Conservation (phyloP, 2,329 filamentous ascomycete genomes). For the Cladophialophora immunda region DNA sequence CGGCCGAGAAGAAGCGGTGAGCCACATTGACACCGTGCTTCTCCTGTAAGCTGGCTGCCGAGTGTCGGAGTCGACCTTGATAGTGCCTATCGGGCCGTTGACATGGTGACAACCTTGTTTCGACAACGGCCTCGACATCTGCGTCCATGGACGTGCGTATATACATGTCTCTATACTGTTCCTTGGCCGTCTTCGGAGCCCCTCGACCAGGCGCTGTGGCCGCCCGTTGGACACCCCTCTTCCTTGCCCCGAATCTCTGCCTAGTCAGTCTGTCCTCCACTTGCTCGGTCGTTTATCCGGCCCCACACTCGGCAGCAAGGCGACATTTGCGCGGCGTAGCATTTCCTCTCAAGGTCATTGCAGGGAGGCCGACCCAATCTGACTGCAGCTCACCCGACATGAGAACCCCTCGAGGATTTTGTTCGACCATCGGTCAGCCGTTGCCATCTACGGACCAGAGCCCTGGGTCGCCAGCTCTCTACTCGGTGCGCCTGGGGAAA, state of each 20-base stretch:
- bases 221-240: background rate
- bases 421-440: background rate
- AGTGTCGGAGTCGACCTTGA: background rate
- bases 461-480: background rate
- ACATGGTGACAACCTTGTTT: conserved; percentile 34
- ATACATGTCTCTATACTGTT: background rate
- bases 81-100: conserved; percentile 25
- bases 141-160: background rate
- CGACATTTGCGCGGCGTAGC: background rate
- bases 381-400: no score
- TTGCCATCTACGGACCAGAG: background rate
- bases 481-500: background rate
- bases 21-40: background rate
- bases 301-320: background rate
- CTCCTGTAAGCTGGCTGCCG: background rate
- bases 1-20: conserved; percentile 24
- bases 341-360: background rate
- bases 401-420: no score
- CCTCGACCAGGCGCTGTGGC: background rate
- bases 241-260: background rate
- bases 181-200: background rate
- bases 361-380: background rate
- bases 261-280: conserved; percentile 2
- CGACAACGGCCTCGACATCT: conserved; percentile 14
- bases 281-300: background rate